Percentiles rank a stretch among this genome's conserved stretches.
These are phyloP conservation scores for Akebia trifoliata DNA, from an alignment of 164 flowering plant species.

Conservation along the genomic window DNA sequence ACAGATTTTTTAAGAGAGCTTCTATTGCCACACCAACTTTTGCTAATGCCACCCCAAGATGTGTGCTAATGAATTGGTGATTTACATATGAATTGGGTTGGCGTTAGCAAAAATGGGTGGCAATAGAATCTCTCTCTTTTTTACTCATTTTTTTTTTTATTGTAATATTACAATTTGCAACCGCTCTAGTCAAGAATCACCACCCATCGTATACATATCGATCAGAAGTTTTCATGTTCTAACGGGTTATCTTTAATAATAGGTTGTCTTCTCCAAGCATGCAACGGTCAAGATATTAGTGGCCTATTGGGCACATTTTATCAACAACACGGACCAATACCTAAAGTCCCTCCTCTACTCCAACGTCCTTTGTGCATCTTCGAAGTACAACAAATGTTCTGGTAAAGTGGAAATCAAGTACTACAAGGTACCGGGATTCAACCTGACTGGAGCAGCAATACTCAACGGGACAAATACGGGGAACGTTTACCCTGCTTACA, in stretches of 20 bases:
- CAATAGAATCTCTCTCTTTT: no score
- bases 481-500: slow-evolving; percentile 63
- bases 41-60: no score
- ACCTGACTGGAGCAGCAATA: slow-evolving; percentile 72
- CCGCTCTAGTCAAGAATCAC: no score
- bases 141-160: no score
- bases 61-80: no score
- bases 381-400: slow-evolving; percentile 59
- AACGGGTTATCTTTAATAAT: not conserved
- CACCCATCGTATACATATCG: not conserved
- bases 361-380: slow-evolving; percentile 70
- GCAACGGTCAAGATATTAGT: slow-evolving; percentile 83
- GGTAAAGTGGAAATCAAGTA: slow-evolving; percentile 86
- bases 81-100: no score
- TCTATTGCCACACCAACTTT: no score
- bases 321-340: slow-evolving; percentile 66
- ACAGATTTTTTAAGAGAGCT: no score
- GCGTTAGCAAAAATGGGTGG: no score
- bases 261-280: slow-evolving; percentile 87
- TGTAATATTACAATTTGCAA: no score
- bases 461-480: slow-evolving; percentile 49
- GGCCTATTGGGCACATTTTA: slow-evolving; percentile 80
- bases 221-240: not conserved
- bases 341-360: slow-evolving; percentile 79
- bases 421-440: slow-evolving; percentile 77